Evolutionary conservation across 345 rosid genomes (phyloP).

Genomic region (Hevea brasiliensis): DNA sequence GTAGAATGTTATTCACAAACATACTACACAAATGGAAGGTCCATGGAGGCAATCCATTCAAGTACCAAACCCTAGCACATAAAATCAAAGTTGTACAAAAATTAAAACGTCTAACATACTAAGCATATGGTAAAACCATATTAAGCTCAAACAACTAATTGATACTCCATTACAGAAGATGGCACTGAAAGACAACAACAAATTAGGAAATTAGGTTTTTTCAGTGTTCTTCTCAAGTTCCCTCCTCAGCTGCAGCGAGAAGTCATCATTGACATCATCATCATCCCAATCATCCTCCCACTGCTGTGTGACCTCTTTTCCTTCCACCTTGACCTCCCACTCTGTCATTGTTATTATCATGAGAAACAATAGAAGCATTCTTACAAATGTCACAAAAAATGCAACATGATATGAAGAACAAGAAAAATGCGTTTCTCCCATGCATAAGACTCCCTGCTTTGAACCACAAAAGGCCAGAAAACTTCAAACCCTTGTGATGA

Average conservation of each 20-base stretch:
- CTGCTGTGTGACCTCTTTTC: constrained; percentile 68
- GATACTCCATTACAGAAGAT: background rate
- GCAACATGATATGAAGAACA: background rate
- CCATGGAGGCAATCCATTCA: background rate
- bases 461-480: background rate
- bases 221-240: constrained; percentile 60
- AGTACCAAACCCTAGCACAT: background rate
- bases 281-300: constrained; percentile 99
- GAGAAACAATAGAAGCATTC: background rate
- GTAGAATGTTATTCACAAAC: background rate
- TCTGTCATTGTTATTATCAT: constrained; percentile 36
- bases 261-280: constrained; percentile 87
- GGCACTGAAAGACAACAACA: background rate
- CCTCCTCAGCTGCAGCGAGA: constrained; percentile 82
- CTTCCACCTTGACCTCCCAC: constrained; percentile 78
- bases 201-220: constrained; percentile 32
- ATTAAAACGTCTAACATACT: background rate
- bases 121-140: background rate
- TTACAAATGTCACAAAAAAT: background rate
- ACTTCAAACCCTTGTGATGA: background rate
- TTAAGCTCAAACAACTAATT: constrained; percentile 6
- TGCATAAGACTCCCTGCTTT: no score
- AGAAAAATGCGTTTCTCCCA: no score
- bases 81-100: background rate
- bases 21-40: background rate